Percentiles rank a stretch among this genome's conserved stretches.
These are phyloP conservation scores for Gillenia trifoliata DNA, from an alignment of 306 rosid species.

Conservation along the genomic window DNA sequence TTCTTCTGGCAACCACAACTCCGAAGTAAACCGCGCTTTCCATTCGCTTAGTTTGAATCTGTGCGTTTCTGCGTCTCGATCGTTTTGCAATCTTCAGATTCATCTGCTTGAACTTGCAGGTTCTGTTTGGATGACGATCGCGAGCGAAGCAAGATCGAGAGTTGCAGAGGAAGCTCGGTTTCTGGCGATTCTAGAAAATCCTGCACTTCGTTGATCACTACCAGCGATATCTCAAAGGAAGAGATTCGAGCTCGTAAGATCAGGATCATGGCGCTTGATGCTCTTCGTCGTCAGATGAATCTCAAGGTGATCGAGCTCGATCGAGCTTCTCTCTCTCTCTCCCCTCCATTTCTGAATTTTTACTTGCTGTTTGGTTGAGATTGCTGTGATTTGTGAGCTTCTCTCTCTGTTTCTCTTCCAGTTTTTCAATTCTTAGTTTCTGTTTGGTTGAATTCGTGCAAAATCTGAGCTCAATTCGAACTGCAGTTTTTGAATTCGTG, in stretches of 20 bases:
- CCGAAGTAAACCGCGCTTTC: conserved; percentile 26
- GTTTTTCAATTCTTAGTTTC: background rate
- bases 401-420: background rate
- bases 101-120: conserved; percentile 32
- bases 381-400: background rate
- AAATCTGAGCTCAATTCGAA: background rate
- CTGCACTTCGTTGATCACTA: conserved; percentile 34
- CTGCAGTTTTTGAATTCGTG: background rate
- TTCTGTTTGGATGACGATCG: conserved; percentile 13
- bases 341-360: background rate
- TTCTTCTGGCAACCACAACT: conserved; percentile 51
- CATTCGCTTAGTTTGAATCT: background rate
- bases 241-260: conserved; percentile 24
- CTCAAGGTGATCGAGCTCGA: conserved; percentile 35
- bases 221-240: conserved; percentile 39
- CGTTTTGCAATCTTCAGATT: background rate
- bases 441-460: background rate
- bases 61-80: background rate
- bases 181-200: conserved; percentile 30
- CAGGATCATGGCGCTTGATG: conserved; percentile 29
- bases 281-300: conserved; percentile 42
- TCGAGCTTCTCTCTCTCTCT: background rate
- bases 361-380: background rate
- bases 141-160: conserved; percentile 23
- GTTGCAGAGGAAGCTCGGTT: conserved; percentile 19